Conservation (phyloP, 106 monocot species). For the Dendrobium officinale region DNA sequence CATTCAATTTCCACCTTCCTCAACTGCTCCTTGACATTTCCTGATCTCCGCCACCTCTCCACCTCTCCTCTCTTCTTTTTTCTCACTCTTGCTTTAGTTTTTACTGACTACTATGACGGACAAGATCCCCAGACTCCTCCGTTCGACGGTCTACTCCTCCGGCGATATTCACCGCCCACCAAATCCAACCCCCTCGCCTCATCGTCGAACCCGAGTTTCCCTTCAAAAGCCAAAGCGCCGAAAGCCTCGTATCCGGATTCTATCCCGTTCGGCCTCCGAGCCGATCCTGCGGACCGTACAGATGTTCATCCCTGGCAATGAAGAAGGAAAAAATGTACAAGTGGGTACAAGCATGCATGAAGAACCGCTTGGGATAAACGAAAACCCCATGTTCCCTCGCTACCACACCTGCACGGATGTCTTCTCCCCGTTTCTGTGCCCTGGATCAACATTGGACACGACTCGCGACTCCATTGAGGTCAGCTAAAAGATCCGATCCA, state of each 20-base stretch:
- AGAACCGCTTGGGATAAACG: no score
- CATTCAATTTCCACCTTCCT: no score
- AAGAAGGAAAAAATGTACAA: neutral
- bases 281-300: conserved; percentile 15
- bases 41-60: neutral
- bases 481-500: neutral
- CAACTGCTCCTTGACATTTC: no score
- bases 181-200: neutral
- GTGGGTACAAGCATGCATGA: no score
- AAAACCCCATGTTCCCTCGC: neutral
- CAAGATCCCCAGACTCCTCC: neutral
- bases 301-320: neutral
- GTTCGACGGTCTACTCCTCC: neutral
- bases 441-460: neutral
- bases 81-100: neutral
- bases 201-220: neutral
- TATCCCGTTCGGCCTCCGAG: conserved; percentile 26
- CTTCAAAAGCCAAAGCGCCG: neutral
- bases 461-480: conserved; percentile 1
- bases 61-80: neutral
- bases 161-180: neutral
- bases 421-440: neutral
- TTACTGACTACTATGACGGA: neutral
- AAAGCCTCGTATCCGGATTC: neutral
- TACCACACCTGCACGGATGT: neutral